phyloP scores from a whole-genome alignment of 306 rosid species.

The Leucaena leucocephala region DNA sequence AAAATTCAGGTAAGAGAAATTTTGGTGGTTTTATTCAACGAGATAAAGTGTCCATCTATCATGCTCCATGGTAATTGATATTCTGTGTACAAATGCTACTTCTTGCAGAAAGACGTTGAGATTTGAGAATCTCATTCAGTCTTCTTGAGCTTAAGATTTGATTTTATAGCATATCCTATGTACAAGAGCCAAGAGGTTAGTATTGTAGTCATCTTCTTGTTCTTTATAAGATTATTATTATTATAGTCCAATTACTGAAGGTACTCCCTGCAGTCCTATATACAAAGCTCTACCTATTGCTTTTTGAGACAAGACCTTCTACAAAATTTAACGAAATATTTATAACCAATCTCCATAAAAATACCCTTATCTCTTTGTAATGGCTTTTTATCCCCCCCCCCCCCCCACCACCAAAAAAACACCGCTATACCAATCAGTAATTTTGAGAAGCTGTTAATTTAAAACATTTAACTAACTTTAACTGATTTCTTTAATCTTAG shows the following conservation, averaged over 20 bases:
- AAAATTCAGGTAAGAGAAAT: constrained; percentile 72
- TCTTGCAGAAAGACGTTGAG: constrained; percentile 84
- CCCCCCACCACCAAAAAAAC: too few species aligned
- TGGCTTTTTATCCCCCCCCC: too few species aligned
- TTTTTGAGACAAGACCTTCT: not conserved
- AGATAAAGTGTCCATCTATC: not conserved
- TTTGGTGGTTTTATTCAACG: constrained; percentile 20
- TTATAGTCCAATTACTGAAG: not conserved
- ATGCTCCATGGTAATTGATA: constrained; percentile 2
- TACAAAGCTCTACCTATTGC: not conserved
- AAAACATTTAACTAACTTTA: not conserved
- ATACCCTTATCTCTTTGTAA: not conserved
- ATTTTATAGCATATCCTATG: not conserved
- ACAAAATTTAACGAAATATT: not conserved
- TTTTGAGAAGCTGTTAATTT: not conserved
- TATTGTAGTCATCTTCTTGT: constrained; percentile 25
- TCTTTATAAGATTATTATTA: constrained; percentile 5
- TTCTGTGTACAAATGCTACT: constrained; percentile 33
- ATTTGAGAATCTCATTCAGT: constrained; percentile 60
- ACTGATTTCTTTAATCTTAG: not conserved
- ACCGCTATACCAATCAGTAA: too few species aligned
- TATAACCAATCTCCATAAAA: not conserved
- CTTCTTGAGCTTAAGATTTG: constrained; percentile 58
- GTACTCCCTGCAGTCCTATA: not conserved
- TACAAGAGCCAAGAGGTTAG: constrained; percentile 35